Evolutionary conservation across 2,329 filamentous ascomycete species (phyloP).

Genomic region (Purpureocillium lavendulum): DNA sequence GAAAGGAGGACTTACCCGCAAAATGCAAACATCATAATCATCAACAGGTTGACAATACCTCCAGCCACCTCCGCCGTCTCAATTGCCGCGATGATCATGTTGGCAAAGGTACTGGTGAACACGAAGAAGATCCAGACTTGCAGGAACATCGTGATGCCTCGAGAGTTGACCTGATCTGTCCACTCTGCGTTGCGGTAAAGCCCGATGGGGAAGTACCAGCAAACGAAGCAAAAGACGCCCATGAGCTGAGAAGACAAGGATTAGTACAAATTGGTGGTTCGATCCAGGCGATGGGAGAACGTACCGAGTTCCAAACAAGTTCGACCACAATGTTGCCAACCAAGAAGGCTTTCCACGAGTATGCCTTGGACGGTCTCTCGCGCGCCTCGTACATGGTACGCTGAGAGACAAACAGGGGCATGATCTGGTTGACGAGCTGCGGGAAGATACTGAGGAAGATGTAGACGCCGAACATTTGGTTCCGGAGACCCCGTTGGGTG

Average conservation of each 20-base stretch:
- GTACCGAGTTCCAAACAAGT: slow-evolving; percentile 1
- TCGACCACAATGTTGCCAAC: slow-evolving; percentile 36
- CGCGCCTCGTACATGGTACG: slow-evolving; percentile 62
- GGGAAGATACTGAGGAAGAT: slow-evolving; percentile 63
- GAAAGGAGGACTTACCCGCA: slow-evolving; percentile 46
- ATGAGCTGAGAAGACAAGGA: slow-evolving; percentile 11
- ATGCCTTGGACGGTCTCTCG: slow-evolving; percentile 58
- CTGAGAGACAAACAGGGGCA: slow-evolving; percentile 63
- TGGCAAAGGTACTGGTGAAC: slow-evolving; percentile 57
- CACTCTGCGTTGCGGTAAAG: slow-evolving; percentile 49
- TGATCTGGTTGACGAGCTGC: slow-evolving; percentile 45
- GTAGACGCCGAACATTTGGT: slow-evolving; percentile 65
- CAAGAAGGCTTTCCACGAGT: slow-evolving; percentile 62
- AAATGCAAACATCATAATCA: slow-evolving; percentile 56
- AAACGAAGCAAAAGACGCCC: slow-evolving; percentile 49
- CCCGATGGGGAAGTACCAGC: slow-evolving; percentile 62
- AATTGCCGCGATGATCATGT: slow-evolving; percentile 55
- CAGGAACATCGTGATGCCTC: slow-evolving; percentile 55
- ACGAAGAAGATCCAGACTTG: slow-evolving; percentile 56
- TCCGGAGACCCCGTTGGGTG: slow-evolving; percentile 58
- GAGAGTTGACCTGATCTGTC: slow-evolving; percentile 33
- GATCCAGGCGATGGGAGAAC: no score
- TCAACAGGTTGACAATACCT: slow-evolving; percentile 55
- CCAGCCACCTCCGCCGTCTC: slow-evolving; percentile 55
- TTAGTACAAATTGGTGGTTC: no score